Conservation (phyloP, 2,329 filamentous ascomycete genomes). For the Aspergillus sp. region DNA sequence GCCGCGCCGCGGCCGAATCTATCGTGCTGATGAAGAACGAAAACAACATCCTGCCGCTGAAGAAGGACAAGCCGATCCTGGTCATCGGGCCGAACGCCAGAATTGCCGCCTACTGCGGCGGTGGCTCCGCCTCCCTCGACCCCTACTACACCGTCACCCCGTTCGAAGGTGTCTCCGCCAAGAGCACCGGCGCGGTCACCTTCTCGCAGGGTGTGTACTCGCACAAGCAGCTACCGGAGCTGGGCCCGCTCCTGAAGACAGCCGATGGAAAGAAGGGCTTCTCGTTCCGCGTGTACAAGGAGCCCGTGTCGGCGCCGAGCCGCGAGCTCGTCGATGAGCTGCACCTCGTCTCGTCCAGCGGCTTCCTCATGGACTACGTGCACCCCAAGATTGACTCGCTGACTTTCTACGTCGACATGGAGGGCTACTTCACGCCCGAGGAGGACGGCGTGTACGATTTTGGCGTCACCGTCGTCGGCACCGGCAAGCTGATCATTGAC, state of each 20-base stretch:
- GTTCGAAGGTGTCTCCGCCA: slow-evolving; percentile 41
- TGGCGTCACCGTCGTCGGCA: slow-evolving; percentile 64
- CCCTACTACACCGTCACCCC: slow-evolving; percentile 47
- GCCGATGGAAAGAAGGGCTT: slow-evolving; percentile 56
- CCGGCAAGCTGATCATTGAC: slow-evolving; percentile 64
- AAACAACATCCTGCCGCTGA: slow-evolving; percentile 57
- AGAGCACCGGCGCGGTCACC: slow-evolving; percentile 34
- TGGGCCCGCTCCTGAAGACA: slow-evolving; percentile 54
- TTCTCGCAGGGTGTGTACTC: slow-evolving; percentile 64
- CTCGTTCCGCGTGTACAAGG: slow-evolving; percentile 61
- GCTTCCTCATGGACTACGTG: slow-evolving; percentile 54
- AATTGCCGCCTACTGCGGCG: slow-evolving; percentile 53
- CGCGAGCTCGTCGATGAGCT: slow-evolving; percentile 54
- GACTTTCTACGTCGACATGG: slow-evolving; percentile 60
- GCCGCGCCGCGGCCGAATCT: slow-evolving; percentile 64
- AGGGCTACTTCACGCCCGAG: slow-evolving; percentile 59
- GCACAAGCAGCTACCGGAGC: slow-evolving; percentile 61
- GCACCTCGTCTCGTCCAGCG: slow-evolving; percentile 41
- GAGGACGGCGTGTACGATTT: slow-evolving; percentile 63
- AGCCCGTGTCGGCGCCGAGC: slow-evolving; percentile 49
- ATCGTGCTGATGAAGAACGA: slow-evolving; percentile 75
- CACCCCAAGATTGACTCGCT: slow-evolving; percentile 52
- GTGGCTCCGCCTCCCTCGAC: slow-evolving; percentile 59
- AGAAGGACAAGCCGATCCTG: slow-evolving; percentile 45
- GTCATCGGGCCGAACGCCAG: slow-evolving; percentile 57